phyloP scores from a whole-genome alignment of 768 basidiomycete genomes.

The Symmetrospora coprosmae region DNA sequence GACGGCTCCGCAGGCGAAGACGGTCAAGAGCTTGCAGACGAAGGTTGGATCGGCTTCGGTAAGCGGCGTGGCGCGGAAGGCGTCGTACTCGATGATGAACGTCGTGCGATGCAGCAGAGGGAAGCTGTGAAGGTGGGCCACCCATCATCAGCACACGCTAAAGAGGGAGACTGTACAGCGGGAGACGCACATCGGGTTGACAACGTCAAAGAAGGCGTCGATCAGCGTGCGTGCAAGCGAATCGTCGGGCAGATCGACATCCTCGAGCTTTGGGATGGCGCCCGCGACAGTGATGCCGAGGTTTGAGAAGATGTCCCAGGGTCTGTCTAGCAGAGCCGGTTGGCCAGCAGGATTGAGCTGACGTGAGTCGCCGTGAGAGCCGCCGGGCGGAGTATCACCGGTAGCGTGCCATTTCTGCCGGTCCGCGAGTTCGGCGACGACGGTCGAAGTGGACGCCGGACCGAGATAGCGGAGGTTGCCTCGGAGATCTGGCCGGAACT shows the following conservation, averaged over 20 bases:
- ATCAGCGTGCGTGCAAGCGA: conserved; percentile 4
- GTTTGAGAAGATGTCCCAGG: conserved; percentile 19
- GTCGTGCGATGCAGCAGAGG: conserved; percentile 3
- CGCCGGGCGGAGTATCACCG: background rate
- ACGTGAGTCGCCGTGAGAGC: background rate
- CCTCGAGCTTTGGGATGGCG: conserved; percentile 10
- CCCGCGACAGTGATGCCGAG: background rate
- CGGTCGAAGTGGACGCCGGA: conserved; percentile 10
- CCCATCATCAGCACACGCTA: too few species aligned
- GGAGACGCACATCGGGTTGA: conserved; percentile 5
- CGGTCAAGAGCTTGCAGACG: conserved; percentile 1
- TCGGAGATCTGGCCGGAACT: too few species aligned
- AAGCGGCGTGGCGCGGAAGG: background rate
- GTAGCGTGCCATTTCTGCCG: conserved; percentile 5
- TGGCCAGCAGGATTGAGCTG: background rate
- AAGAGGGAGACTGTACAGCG: too few species aligned
- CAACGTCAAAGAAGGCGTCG: conserved; percentile 7
- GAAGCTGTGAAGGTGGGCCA: conserved; percentile 5
- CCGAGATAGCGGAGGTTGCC: conserved; percentile 13
- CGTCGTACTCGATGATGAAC: background rate
- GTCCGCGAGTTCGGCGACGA: conserved; percentile 8
- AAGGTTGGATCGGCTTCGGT: background rate
- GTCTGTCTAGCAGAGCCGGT: background rate
- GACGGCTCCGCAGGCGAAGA: conserved; percentile 12
- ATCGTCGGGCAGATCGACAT: background rate